A percentile compares a stretch with the other conserved stretches of the same genome.
Evolutionary conservation across 306 rosid genomes (phyloP).

Genomic region (Acmispon strigosus): DNA sequence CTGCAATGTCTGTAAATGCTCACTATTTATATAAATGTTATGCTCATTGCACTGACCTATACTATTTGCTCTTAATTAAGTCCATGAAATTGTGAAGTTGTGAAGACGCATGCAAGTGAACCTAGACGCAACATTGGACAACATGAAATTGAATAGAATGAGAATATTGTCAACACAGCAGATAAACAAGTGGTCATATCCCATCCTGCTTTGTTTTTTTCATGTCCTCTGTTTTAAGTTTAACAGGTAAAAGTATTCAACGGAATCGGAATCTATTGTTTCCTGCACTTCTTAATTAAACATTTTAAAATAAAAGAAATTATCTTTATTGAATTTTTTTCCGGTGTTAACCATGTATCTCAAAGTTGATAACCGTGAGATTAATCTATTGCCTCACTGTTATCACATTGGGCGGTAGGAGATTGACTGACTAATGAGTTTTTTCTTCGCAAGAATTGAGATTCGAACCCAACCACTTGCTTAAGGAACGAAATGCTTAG

Average conservation of each 20-base stretch:
- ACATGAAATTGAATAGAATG: not conserved
- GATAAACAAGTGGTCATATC: not conserved
- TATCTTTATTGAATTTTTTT: too few species aligned
- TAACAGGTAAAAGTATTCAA: not conserved
- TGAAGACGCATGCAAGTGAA: constrained; percentile 9
- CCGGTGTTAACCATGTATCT: too few species aligned
- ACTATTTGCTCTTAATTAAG: not conserved
- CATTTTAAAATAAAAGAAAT: too few species aligned
- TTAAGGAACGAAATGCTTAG: too few species aligned
- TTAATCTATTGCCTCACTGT: too few species aligned
- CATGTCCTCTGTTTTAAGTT: not conserved
- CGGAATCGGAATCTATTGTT: not conserved
- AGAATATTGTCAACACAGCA: not conserved
- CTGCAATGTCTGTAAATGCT: too few species aligned
- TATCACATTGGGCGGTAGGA: too few species aligned
- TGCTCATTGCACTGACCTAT: not conserved
- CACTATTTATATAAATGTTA: not conserved
- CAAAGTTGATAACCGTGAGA: too few species aligned
- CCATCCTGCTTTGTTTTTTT: not conserved
- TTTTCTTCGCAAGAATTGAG: too few species aligned
- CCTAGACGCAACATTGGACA: constrained; percentile 19
- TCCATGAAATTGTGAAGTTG: not conserved
- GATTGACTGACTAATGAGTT: too few species aligned
- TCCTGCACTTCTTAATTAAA: too few species aligned
- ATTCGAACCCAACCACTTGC: too few species aligned